Base-by-base conservation (phyloP, 2,329 filamentous ascomycete species). In the Alternaria viburni region DNA sequence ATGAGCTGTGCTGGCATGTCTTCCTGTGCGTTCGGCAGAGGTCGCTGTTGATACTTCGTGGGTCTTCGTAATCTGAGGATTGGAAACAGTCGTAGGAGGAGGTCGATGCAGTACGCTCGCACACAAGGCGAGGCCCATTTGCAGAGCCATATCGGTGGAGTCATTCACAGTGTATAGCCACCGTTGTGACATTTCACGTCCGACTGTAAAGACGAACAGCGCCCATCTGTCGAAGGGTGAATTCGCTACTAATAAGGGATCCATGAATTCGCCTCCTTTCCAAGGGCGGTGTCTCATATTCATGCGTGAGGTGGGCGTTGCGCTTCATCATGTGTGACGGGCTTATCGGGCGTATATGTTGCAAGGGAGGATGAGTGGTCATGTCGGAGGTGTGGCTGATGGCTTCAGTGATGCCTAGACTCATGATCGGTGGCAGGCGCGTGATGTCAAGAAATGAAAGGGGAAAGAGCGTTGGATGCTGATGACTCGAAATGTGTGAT, bases 1-100 rank as follows among this genome's bases (percentile, higher is more conserved):
- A 74, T 65, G 17, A 79, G 52, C 12, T 62, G 65, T 41, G 52
- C 43, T 21, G 57, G 50, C 67, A 72, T 73, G 17, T 15, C 15
- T 17, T 25, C n/a, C 8, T 7, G 49, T 11, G 12, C 12, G 6
- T 30, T 45, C 9, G 23, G 9, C 21, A 26, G 5, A 4, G 30
- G 26, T 17, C 12, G 25, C 12, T 28, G 54, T 49, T 28, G 30
- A 41, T 15, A 13, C 15, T 43, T n/a, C 11, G 26, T 13, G 11
- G 55, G 6, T 49, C 15, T 8, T 44, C 43, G 50, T 50, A 7
- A 7, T 21, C 15, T 32, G 32, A 10, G 50, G 50, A 26, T 21
- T 12, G 43, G 19, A 44, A 51, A 59, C n/a, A 59, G 15, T 10
- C 21, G 9, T 23, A 54, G 15, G 15, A 47, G 44, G 12, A 32